Percentiles rank a stretch among this genome's conserved stretches.
Conservation (phyloP, 257 asterid species). For the Solanum peruvianum region DNA sequence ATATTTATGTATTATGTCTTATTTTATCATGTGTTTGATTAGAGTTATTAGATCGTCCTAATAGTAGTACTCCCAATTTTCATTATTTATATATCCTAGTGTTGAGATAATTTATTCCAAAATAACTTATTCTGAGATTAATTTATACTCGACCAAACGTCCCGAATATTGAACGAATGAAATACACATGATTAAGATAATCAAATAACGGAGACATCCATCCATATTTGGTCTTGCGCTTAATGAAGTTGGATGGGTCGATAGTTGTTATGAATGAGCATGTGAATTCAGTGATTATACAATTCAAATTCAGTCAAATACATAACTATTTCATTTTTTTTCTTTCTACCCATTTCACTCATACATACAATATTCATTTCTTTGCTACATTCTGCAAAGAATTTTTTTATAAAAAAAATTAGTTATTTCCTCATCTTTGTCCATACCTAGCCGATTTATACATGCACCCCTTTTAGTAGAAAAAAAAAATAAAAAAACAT, state of each 20-base stretch:
- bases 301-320: conserved; percentile 26
- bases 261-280: background rate
- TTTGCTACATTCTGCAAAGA: background rate
- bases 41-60: too few relatives aligned
- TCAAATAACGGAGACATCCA: background rate
- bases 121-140: too few relatives aligned
- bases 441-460: background rate
- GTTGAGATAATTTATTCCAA: too few relatives aligned
- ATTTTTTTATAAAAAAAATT: background rate
- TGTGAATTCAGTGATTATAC: background rate
- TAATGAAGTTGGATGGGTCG: conserved; percentile 2
- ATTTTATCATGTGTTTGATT: too few relatives aligned
- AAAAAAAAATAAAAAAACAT: background rate
- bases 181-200: background rate
- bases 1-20: too few relatives aligned
- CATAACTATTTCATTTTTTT: conserved; percentile 23
- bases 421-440: background rate
- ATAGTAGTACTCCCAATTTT: too few relatives aligned
- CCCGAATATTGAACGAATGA: too few relatives aligned
- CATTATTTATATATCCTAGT: too few relatives aligned
- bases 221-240: background rate
- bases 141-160: too few relatives aligned
- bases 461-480: background rate
- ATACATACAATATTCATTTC: conserved; percentile 13
- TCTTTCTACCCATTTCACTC: background rate